phyloP scores from a whole-genome alignment of 2,329 filamentous ascomycete genomes.

The Sporothrix humicola region DNA sequence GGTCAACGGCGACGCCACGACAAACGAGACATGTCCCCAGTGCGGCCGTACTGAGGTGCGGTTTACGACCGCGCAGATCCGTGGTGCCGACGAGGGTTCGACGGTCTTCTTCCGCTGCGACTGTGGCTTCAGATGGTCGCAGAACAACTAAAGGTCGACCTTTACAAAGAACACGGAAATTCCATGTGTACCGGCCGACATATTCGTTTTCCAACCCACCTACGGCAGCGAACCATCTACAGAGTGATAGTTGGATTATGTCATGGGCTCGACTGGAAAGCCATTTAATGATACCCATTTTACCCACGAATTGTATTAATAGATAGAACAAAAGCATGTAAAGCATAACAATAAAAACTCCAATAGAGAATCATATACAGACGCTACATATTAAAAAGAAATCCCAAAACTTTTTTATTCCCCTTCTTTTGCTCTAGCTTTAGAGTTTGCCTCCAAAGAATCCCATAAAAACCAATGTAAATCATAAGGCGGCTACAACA shows the following conservation, averaged over 20 bases:
- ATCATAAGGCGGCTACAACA: neutral
- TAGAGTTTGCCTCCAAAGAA: neutral
- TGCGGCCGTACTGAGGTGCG: constrained; percentile 83
- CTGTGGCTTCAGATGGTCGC: constrained; percentile 74
- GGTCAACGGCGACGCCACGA: constrained; percentile 72
- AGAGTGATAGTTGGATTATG: neutral
- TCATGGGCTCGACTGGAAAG: neutral
- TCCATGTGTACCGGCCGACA: neutral
- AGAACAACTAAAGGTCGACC: constrained; percentile 58
- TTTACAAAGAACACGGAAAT: too few relatives aligned
- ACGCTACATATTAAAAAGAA: constrained; percentile 19
- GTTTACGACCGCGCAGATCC: constrained; percentile 83
- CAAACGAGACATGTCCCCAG: constrained; percentile 73
- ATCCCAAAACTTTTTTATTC: constrained; percentile 14
- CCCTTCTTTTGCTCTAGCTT: neutral
- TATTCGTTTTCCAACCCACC: neutral
- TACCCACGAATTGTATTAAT: constrained; percentile 20
- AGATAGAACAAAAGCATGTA: constrained; percentile 13
- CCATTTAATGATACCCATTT: constrained; percentile 33
- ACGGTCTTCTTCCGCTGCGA: constrained; percentile 91
- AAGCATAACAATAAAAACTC: constrained; percentile 13
- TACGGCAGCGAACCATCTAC: neutral
- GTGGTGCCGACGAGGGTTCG: constrained; percentile 92
- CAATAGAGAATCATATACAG: constrained; percentile 10
- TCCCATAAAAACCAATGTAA: neutral